A percentile compares a stretch with the other conserved stretches of the same genome.
Conservation (phyloP, 768 basidiomycete genomes). For the Agrocybe praecox region DNA sequence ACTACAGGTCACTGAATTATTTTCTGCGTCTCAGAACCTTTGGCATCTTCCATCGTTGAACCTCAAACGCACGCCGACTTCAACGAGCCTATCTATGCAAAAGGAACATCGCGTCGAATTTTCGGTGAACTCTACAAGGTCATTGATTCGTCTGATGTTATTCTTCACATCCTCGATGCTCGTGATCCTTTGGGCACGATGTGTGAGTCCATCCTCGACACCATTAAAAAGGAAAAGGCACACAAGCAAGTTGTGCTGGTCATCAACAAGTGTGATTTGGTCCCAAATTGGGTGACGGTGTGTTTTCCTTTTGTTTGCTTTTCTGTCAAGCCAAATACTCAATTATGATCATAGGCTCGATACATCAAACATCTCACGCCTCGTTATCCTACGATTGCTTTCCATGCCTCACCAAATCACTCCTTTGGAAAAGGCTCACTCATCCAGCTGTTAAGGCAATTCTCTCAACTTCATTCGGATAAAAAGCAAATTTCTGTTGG, state of each 20-base stretch:
- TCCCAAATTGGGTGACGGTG: constrained; percentile 98
- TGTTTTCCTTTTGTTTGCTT: constrained; percentile 30
- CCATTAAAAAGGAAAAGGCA: constrained; percentile 92
- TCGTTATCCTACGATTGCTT: constrained; percentile 94
- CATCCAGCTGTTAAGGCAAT: constrained; percentile 95
- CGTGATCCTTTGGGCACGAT: constrained; percentile 94
- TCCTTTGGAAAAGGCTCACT: constrained; percentile 99
- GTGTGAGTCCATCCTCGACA: constrained; percentile 92
- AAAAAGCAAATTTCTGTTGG: constrained; percentile 99
- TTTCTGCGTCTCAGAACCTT: constrained; percentile 38
- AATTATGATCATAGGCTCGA: constrained; percentile 62
- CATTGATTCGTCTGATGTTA: constrained; percentile 96
- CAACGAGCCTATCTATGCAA: constrained; percentile 90
- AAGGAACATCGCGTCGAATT: constrained; percentile 94
- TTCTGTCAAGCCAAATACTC: background rate
- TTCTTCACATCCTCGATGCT: constrained; percentile 94
- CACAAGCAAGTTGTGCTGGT: constrained; percentile 97
- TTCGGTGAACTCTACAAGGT: constrained; percentile 99
- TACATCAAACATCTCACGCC: constrained; percentile 96
- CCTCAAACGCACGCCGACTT: constrained; percentile 73
- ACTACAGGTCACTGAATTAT: background rate
- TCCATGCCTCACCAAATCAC: constrained; percentile 98
- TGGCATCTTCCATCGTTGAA: constrained; percentile 50
- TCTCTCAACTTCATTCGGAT: constrained; percentile 95
- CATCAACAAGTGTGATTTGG: constrained; percentile 98